Evolutionary conservation across 345 rosid genomes (phyloP).

Genomic region (Hibiscus tridactylites): DNA sequence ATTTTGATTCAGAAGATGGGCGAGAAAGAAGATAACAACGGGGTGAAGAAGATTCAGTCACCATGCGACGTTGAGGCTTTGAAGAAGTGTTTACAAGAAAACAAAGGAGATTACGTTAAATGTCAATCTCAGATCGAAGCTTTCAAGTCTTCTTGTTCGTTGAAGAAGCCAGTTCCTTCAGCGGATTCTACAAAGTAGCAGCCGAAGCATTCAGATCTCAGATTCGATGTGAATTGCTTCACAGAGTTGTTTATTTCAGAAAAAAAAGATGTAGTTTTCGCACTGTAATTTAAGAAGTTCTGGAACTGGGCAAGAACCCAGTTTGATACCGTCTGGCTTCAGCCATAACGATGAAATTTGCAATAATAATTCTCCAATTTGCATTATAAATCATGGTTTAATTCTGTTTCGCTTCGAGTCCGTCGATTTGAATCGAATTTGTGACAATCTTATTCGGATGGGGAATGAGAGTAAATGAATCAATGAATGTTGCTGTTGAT

Average conservation of each 20-base stretch:
- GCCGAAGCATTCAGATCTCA: not conserved
- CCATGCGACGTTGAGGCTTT: slow-evolving; percentile 77
- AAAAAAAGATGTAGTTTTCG: not conserved
- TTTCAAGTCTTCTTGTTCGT: slow-evolving; percentile 63
- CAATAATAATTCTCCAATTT: not conserved
- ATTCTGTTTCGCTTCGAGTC: not conserved
- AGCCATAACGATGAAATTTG: not conserved
- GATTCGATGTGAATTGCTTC: too few relatives aligned
- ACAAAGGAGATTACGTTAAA: slow-evolving; percentile 64
- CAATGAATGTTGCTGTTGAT: slow-evolving; percentile 7
- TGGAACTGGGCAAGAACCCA: not conserved
- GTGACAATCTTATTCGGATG: not conserved
- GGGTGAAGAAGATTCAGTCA: slow-evolving; percentile 42
- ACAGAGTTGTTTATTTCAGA: too few relatives aligned
- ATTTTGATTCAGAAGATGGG: slow-evolving; percentile 15
- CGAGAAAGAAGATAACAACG: slow-evolving; percentile 16
- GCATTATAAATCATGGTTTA: not conserved
- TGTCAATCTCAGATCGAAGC: slow-evolving; percentile 74
- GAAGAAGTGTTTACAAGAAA: slow-evolving; percentile 84
- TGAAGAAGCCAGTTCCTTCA: slow-evolving; percentile 36
- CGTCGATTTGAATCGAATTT: not conserved
- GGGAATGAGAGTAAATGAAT: slow-evolving; percentile 16
- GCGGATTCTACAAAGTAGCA: not conserved
- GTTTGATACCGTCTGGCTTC: not conserved
- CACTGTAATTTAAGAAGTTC: not conserved